Conservation (phyloP, 345 rosid genomes). For the Corymbia maculata region DNA sequence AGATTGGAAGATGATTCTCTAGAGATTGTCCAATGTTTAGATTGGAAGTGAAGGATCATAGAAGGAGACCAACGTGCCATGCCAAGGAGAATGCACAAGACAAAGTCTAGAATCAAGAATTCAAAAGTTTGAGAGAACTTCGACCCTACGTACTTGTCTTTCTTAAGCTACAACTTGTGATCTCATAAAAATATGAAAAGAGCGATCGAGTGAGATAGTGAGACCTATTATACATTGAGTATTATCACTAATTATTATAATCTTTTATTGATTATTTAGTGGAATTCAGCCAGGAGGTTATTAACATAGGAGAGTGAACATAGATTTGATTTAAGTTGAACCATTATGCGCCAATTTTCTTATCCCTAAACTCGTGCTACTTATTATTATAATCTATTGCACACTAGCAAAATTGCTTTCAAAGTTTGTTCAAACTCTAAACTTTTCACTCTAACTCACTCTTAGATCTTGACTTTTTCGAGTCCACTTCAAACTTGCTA, state of each 20-base stretch:
- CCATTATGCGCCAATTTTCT: fast-evolving
- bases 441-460: not conserved
- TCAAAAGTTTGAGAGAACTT: not conserved
- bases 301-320: too few species aligned
- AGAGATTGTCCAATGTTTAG: not conserved
- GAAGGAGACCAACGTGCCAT: not conserved
- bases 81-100: too few species aligned
- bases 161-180: not conserved
- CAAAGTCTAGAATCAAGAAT: not conserved
- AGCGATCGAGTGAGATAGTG: not conserved
- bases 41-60: not conserved
- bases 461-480: fast-evolving
- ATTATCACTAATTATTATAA: not conserved
- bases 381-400: too few species aligned
- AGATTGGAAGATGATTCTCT: not conserved
- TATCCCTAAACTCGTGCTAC: not conserved
- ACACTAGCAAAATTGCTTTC: not conserved
- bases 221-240: too few species aligned
- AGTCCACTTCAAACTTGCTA: fast-evolving
- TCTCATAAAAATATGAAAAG: too few species aligned
- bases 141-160: not conserved
- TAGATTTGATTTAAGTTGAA: too few species aligned
- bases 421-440: not conserved
- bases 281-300: fast-evolving
- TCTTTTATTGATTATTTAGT: fast-evolving